Conservation (phyloP, 352 stramenopile genomes). For the Aphanomyces stellatus region DNA sequence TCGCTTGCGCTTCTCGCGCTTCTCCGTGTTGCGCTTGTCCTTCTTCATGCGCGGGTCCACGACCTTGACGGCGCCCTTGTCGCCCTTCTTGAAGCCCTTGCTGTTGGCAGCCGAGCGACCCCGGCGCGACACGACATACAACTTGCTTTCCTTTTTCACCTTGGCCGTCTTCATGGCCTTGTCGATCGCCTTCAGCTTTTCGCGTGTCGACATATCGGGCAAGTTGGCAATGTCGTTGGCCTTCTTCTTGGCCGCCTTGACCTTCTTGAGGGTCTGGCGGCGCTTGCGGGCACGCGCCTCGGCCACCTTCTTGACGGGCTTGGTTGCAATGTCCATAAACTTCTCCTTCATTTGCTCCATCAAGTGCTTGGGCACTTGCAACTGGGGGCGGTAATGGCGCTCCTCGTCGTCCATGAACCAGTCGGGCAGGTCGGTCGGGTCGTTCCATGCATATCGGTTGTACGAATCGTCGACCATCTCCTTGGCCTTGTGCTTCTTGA, state of each 20-base stretch:
- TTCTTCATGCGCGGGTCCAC: slow-evolving; percentile 98
- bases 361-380: slow-evolving; percentile 94
- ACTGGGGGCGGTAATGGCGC: slow-evolving; percentile 96
- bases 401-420: slow-evolving; percentile 97
- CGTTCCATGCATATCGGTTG: slow-evolving; percentile 99
- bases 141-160: slow-evolving; percentile 89
- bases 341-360: slow-evolving; percentile 97
- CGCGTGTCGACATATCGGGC: slow-evolving; percentile 94
- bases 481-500: slow-evolving; percentile 95
- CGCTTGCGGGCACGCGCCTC: slow-evolving; percentile 96
- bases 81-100: slow-evolving; percentile 68
- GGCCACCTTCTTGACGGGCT: slow-evolving; percentile 98
- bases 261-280: slow-evolving; percentile 88
- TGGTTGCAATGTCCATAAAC: slow-evolving; percentile 93
- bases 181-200: slow-evolving; percentile 98
- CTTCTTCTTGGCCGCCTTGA: slow-evolving; percentile 97
- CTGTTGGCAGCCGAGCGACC: slow-evolving; percentile 39
- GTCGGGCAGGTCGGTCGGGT: slow-evolving; percentile 91
- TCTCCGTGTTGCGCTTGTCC: slow-evolving; percentile 87
- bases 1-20: slow-evolving; percentile 63
- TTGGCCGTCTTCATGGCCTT: slow-evolving; percentile 92
- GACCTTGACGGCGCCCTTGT: slow-evolving; percentile 89
- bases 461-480: slow-evolving; percentile 98
- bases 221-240: slow-evolving; percentile 93
- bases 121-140: slow-evolving; percentile 93